Evolutionary conservation across 2,329 filamentous ascomycete species (phyloP), one percentile per base, ranked within the genome.

Genomic region (Colletotrichum australisinense): DNA sequence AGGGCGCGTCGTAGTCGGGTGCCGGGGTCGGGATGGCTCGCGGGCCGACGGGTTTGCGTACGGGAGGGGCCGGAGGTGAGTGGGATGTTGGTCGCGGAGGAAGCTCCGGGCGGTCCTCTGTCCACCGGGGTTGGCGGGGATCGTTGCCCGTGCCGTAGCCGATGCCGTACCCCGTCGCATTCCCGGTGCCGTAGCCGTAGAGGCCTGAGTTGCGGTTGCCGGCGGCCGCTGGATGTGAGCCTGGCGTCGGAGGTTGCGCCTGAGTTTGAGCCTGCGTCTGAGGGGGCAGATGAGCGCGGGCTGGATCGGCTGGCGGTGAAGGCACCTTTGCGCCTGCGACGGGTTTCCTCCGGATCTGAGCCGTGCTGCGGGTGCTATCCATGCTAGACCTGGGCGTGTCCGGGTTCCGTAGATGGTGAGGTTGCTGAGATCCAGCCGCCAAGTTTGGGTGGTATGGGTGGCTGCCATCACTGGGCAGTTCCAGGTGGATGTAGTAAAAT

Each of bases 401-500:
- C 7, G 82, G 80, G 28, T 80, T 77, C 56, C 74, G 75, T 30
- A 74, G 57, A 60, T 70, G 67, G 9, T 69, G 64, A 9, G 53
- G 19, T 76, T 65, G 57, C 79, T 75, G 35, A 78, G 77, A 11
- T 80, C 80, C 74, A 67, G 69, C 46, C 77, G 77, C 19, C 85
- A 81, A 38, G 26, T 38, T 32, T 3, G 53, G 52, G 24, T 66
- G 46, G 38, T 64, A 46, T 24, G 42, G 70, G 11, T 56, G 60
- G 22, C 22, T 49, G 22, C 38, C 59, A 73, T 94, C 90, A 52
- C 90, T 87, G 4, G 90, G 89, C 1, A 88, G 87, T 72, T 94
- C 89, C 52, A 97, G 89, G 83, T 98, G 96, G 66, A 98, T 86
- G 80, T 97, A 98, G 84, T 98, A 99, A 5, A 99, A 88, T 16